Conservation (phyloP, 805 yeast genomes). For the Komagataella ulmi region DNA sequence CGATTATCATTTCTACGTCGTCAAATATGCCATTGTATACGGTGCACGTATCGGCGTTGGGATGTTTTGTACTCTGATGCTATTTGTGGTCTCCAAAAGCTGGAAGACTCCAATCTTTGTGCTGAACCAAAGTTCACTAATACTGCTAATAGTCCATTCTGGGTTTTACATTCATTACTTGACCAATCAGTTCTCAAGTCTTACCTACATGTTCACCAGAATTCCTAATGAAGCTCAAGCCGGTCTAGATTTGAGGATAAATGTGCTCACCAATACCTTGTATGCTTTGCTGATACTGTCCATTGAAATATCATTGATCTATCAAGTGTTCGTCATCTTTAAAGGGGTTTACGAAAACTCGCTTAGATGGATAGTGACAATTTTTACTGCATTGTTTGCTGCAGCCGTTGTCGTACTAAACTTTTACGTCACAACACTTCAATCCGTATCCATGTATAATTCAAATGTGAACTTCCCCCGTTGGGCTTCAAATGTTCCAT, state of each 20-base stretch:
- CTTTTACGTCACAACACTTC: slow-evolving; percentile 13
- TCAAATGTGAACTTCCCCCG: slow-evolving; percentile 8
- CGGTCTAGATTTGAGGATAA: slow-evolving; percentile 4
- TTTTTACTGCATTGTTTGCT: slow-evolving; percentile 47
- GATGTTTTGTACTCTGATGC: slow-evolving; percentile 27
- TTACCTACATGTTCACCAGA: slow-evolving; percentile 27
- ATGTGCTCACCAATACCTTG: slow-evolving; percentile 50
- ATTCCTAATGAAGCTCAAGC: not conserved
- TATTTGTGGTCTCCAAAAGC: slow-evolving; percentile 36
- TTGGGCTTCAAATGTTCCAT: slow-evolving; percentile 38
- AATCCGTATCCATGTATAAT: slow-evolving; percentile 4
- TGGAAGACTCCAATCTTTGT: slow-evolving; percentile 58
- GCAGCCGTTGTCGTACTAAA: slow-evolving; percentile 33
- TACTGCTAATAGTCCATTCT: slow-evolving; percentile 45
- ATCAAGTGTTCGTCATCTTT: slow-evolving; percentile 65
- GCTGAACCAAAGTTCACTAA: slow-evolving; percentile 52
- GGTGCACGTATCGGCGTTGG: slow-evolving; percentile 51
- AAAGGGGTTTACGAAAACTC: slow-evolving; percentile 18
- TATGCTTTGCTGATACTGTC: slow-evolving; percentile 45
- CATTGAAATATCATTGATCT: slow-evolving; percentile 53
- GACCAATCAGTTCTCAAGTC: slow-evolving; percentile 34
- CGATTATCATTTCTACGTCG: slow-evolving; percentile 15
- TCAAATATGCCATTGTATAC: slow-evolving; percentile 30
- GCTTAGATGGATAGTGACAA: slow-evolving; percentile 12
- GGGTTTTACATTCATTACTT: slow-evolving; percentile 43